phyloP scores from a whole-genome alignment of 1,139 yeast species.

The Pneumocystis murina region DNA sequence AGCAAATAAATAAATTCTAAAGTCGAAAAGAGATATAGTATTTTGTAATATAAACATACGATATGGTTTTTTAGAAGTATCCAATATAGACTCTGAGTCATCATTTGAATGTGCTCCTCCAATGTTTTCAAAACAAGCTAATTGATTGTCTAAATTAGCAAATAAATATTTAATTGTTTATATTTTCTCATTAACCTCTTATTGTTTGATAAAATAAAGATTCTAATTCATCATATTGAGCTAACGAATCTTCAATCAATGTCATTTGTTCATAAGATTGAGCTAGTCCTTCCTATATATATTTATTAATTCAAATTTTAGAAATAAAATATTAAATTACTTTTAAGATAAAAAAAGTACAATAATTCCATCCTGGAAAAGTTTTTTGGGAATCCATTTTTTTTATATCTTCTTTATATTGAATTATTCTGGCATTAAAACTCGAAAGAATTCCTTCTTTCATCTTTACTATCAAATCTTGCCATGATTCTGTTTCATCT shows the following conservation, averaged over 20 bases:
- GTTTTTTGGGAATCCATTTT: slow-evolving; percentile 24
- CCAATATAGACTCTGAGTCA: slow-evolving; percentile 1
- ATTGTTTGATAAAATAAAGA: slow-evolving; percentile 18
- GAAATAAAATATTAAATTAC: slow-evolving; percentile 1
- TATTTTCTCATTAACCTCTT: slow-evolving; percentile 5
- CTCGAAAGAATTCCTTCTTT: slow-evolving; percentile 43
- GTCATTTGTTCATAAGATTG: slow-evolving; percentile 36
- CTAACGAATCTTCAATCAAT: slow-evolving; percentile 43
- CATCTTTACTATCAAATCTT: slow-evolving; percentile 31
- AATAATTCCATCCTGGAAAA: slow-evolving; percentile 32
- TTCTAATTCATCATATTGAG: slow-evolving; percentile 31
- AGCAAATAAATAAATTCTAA: slow-evolving; percentile 29
- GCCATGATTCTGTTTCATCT: slow-evolving; percentile 37
- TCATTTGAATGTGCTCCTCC: slow-evolving; percentile 4
- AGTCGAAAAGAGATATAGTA: slow-evolving; percentile 29
- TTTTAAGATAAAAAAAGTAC: slow-evolving; percentile 30
- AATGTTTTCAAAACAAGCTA: not conserved
- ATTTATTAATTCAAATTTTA: not conserved
- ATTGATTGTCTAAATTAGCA: not conserved
- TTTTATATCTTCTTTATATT: slow-evolving; percentile 27
- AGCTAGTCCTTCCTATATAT: slow-evolving; percentile 29
- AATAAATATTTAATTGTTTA: not conserved
- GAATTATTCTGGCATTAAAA: slow-evolving; percentile 36
- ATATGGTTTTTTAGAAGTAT: slow-evolving; percentile 6
- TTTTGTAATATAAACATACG: slow-evolving; percentile 27